Conservation (phyloP, 352 stramenopile species). For the Globisporangium middletonii region DNA sequence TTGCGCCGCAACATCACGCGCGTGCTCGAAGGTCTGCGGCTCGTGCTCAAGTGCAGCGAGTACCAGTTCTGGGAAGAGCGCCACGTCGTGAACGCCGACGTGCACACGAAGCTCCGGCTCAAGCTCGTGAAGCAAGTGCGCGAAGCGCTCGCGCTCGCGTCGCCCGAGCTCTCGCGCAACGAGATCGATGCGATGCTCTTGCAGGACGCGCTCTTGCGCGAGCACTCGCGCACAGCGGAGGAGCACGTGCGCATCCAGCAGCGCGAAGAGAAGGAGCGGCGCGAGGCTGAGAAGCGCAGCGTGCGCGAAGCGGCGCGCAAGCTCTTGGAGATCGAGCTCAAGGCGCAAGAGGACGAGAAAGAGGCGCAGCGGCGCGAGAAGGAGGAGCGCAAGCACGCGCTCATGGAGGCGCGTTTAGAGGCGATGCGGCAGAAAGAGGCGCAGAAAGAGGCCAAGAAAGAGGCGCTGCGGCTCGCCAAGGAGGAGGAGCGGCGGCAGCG, state of each 20-base stretch:
- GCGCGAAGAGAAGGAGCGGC: conserved; percentile 41
- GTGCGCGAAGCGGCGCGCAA: conserved; percentile 65
- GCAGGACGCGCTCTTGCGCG: conserved; percentile 38
- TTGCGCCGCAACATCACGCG: conserved; percentile 66
- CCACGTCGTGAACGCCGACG: conserved; percentile 50
- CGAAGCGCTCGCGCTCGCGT: conserved; percentile 24
- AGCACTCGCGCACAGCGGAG: conserved; percentile 36
- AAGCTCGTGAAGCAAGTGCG: conserved; percentile 55
- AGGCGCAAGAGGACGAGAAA: conserved; percentile 70
- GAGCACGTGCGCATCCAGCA: conserved; percentile 29
- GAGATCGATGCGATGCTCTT: conserved; percentile 32
- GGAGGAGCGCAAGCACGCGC: conserved; percentile 66
- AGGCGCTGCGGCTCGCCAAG: conserved; percentile 46
- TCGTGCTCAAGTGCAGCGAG: conserved; percentile 53
- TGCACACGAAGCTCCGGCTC: conserved; percentile 51
- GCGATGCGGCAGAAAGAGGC: conserved; percentile 59
- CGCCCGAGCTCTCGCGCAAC: conserved; percentile 27
- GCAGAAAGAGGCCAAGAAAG: conserved; percentile 59
- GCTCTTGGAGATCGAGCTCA: conserved; percentile 72
- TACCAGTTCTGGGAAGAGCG: conserved; percentile 87
- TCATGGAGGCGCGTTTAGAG: conserved; percentile 58
- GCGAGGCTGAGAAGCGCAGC: conserved; percentile 60
- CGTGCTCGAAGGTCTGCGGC: conserved; percentile 61
- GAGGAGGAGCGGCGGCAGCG: conserved; percentile 64
- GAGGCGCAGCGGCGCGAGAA: conserved; percentile 56